These are phyloP conservation scores for Echria macrotheca DNA, from an alignment of 495 filamentous ascomycete genomes.

Conservation along the genomic window DNA sequence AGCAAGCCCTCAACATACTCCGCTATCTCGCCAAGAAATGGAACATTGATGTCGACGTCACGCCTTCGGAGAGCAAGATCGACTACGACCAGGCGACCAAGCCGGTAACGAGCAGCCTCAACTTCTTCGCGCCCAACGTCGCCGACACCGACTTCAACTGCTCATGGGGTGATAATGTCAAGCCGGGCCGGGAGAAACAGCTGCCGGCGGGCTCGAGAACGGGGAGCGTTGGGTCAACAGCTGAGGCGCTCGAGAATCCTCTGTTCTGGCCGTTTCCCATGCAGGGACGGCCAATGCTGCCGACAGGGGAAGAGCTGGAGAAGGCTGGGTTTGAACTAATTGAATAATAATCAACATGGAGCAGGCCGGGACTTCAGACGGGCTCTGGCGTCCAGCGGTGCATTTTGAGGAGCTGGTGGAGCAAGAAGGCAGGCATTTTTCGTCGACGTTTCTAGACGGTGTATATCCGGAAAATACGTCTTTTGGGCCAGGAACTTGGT, in stretches of 20 bases:
- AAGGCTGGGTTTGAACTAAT: conserved; percentile 41
- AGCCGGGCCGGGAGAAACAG: conserved; percentile 1
- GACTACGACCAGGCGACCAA: conserved; percentile 25
- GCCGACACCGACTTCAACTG: conserved; percentile 36
- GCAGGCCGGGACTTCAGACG: not conserved
- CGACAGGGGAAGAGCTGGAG: conserved; percentile 36
- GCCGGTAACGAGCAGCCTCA: conserved; percentile 40
- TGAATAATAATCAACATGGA: not conserved
- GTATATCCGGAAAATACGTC: too few species aligned
- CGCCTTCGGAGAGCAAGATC: conserved; percentile 6
- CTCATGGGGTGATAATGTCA: conserved; percentile 22
- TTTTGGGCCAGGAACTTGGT: not conserved
- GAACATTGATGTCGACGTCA: conserved; percentile 47
- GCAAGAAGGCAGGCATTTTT: too few species aligned
- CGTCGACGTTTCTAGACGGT: too few species aligned
- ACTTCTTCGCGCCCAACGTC: conserved; percentile 48
- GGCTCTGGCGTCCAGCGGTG: too few species aligned
- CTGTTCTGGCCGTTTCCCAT: conserved; percentile 53
- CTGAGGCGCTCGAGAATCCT: conserved; percentile 35
- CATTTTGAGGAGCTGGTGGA: too few species aligned
- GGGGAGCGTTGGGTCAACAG: conserved; percentile 8
- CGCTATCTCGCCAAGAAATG: conserved; percentile 50
- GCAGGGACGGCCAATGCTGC: conserved; percentile 48
- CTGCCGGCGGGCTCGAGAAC: conserved; percentile 6
- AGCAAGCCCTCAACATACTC: conserved; percentile 53